Percentiles rank a stretch among this genome's conserved stretches.
Conservation (phyloP, 2,329 filamentous ascomycete genomes). For the Dactylellina leptospora region DNA sequence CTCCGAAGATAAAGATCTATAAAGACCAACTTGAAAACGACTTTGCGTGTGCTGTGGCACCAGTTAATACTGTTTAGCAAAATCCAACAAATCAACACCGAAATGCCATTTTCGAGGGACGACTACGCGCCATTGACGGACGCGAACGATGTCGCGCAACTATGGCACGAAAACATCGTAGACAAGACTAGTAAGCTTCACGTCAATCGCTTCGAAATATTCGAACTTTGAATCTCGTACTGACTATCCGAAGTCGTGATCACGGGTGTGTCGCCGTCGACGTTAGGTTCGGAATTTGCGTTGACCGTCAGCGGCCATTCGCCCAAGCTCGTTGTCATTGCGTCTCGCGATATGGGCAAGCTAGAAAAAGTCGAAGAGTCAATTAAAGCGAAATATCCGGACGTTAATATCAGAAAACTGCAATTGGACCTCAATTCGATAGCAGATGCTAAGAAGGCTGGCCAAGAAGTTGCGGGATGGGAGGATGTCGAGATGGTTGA, state of each 20-base stretch:
- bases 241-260: slow-evolving; percentile 58
- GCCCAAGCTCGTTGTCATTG: slow-evolving; percentile 63
- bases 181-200: too few relatives aligned
- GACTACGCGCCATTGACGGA: too few relatives aligned
- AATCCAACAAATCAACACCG: too few relatives aligned
- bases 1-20: too few relatives aligned
- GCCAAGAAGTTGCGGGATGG: slow-evolving; percentile 59
- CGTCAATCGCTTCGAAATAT: not conserved
- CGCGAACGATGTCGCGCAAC: too few relatives aligned
- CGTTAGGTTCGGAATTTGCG: slow-evolving; percentile 61
- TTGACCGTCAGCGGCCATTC: slow-evolving; percentile 61
- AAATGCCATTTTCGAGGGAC: too few relatives aligned
- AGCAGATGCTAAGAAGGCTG: slow-evolving; percentile 61
- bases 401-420: slow-evolving; percentile 59
- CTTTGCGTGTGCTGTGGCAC: too few relatives aligned
- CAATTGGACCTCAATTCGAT: slow-evolving; percentile 62
- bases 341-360: slow-evolving; percentile 62
- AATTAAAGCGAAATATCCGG: slow-evolving; percentile 59
- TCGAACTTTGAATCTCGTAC: not conserved
- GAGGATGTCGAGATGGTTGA: slow-evolving; percentile 59
- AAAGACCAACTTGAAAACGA: too few relatives aligned
- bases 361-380: slow-evolving; percentile 60
- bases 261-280: slow-evolving; percentile 62
- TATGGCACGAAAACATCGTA: too few relatives aligned
- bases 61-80: too few relatives aligned